Evolutionary conservation across 1,139 yeast species (phyloP), one percentile per base, ranked within the genome.

Genomic region (Yamadazyma kanchanaburiensis): DNA sequence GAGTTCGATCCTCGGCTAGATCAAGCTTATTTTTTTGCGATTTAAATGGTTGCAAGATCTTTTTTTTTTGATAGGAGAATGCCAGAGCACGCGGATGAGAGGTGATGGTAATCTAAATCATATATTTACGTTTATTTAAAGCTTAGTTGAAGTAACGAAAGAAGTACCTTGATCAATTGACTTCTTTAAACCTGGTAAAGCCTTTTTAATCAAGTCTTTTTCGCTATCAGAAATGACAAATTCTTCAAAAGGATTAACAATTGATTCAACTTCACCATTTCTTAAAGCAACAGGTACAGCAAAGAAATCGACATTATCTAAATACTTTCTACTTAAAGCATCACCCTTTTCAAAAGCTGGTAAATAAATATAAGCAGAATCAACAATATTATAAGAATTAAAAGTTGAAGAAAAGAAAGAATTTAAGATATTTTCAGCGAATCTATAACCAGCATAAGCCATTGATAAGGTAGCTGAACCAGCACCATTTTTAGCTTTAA

Each of bases 401-500:
- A 46, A 42, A 12, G 42, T 23, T 7, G 39, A 50, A 10, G 71
- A 66, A 12, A 58, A 46, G 31, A 62, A 49, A 3, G 80, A 73
- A 30, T 55, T 54, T 33, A 77, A 53, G 18, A 77, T 60, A 26
- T 60, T 57, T 39, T 70, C 74, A 17, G 82, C 77, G 57, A 81
- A 80, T 42, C 80, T 65, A 58, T 76, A 79, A 22, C 86, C 89
- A 17, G 88, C 87, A 45, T 71, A 74, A 12, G 88, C 87, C 89
- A 81, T 81, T 2, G 85, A 77, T 43, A 81, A 66, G 11, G 89
- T 81, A 16, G 88, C 89, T 6, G 86, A 78, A 7, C 89, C 89
- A 23, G 79, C 80, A 38, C 88, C 88, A 42, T 78, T 71, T 54
- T 81, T 81, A 15, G 88, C 88, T 55, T 78, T 70, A 33, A 81